Evolutionary conservation across 1,139 yeast genomes (phyloP).

Genomic region (Sugiyamaella sp.): DNA sequence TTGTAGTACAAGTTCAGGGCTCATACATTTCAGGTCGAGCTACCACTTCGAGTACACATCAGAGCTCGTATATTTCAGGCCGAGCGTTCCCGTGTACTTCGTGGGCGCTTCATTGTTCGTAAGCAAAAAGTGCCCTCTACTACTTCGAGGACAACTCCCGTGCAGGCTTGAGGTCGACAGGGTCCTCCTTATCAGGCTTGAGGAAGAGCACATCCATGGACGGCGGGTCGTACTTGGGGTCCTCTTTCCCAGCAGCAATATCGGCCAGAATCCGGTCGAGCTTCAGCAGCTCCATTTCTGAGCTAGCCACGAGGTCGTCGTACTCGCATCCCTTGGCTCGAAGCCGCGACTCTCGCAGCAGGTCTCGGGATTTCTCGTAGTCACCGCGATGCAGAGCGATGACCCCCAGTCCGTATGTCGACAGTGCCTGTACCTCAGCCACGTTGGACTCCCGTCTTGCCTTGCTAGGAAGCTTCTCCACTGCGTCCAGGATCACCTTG

Average conservation of each 20-base stretch:
- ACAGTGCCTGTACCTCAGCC: conserved; percentile 71
- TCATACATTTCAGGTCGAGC: no score
- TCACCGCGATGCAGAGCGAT: conserved; percentile 62
- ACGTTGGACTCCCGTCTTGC: conserved; percentile 50
- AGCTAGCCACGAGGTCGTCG: conserved; percentile 61
- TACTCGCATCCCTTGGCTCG: conserved; percentile 72
- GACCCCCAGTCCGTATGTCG: conserved; percentile 86
- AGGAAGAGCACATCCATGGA: conserved; percentile 33
- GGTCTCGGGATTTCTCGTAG: conserved; percentile 59
- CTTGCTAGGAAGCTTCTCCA: conserved; percentile 53
- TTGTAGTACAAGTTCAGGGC: no score
- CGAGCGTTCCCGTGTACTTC: no score
- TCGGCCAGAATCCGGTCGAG: conserved; percentile 40
- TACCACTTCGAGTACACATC: no score
- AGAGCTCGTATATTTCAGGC: no score
- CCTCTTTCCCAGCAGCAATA: conserved; percentile 23
- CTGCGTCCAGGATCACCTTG: conserved; percentile 52
- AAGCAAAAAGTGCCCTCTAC: no score
- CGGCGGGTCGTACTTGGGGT: conserved; percentile 27
- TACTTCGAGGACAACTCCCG: neutral
- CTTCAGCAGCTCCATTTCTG: conserved; percentile 65
- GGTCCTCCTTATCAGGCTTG: conserved; percentile 24
- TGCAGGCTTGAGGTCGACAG: neutral
- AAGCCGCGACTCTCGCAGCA: conserved; percentile 69
- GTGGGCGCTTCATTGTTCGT: no score